These are phyloP conservation scores for Spinacia oleracea DNA, from an alignment of 179 eudicot genomes.

Conservation along the genomic window DNA sequence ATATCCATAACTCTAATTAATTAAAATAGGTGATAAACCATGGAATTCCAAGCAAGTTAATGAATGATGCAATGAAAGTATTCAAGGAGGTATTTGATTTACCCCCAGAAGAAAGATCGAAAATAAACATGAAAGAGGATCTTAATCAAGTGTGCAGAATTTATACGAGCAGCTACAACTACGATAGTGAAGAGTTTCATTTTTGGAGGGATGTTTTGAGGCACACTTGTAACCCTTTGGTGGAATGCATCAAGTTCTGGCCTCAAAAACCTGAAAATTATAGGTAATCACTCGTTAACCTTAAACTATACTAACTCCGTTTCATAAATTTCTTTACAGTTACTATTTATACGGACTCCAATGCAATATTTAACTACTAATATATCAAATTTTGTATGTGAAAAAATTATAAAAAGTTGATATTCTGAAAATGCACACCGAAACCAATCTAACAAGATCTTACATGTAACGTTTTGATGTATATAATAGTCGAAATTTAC, in stretches of 20 bases:
- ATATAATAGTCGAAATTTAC: too few species aligned
- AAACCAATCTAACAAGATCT: too few species aligned
- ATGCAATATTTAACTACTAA: too few species aligned
- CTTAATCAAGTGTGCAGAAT: slow-evolving; percentile 9
- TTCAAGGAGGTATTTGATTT: slow-evolving; percentile 28
- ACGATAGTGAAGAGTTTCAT: slow-evolving; percentile 33
- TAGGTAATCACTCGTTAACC: slow-evolving; percentile 34
- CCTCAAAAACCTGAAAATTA: slow-evolving; percentile 48
- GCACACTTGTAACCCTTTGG: slow-evolving; percentile 39
- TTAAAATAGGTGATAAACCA: slow-evolving; percentile 30
- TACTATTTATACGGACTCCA: too few species aligned
- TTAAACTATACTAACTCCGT: too few species aligned
- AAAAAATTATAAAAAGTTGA: too few species aligned
- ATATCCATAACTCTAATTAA: not conserved
- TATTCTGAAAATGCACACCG: too few species aligned
- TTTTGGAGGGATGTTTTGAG: slow-evolving; percentile 46
- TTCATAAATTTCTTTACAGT: too few species aligned
- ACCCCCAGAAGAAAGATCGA: slow-evolving; percentile 28
- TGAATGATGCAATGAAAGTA: slow-evolving; percentile 17
- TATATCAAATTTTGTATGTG: too few species aligned
- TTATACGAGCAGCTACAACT: slow-evolving; percentile 37
- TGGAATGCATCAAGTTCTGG: slow-evolving; percentile 44
- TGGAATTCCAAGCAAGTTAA: slow-evolving; percentile 19
- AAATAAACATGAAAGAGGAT: slow-evolving; percentile 19
- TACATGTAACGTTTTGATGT: too few species aligned